A percentile compares a stretch with the other conserved stretches of the same genome.
These are phyloP conservation scores for Eutrema yunnanense DNA, from an alignment of 345 rosid genomes.

Conservation along the genomic window DNA sequence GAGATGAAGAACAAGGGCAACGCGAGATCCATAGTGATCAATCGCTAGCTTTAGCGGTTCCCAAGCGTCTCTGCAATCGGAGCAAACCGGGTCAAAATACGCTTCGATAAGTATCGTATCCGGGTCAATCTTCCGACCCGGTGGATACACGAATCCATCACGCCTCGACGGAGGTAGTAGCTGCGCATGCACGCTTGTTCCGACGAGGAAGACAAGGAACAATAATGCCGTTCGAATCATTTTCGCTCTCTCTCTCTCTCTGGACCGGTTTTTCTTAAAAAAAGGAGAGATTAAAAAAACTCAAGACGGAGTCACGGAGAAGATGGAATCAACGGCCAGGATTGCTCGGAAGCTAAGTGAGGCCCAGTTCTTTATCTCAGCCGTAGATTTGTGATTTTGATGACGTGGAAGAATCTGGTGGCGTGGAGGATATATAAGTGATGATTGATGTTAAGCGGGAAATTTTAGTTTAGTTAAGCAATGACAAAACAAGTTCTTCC, in stretches of 20 bases:
- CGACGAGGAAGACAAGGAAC: conserved; percentile 15
- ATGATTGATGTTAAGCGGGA: neutral
- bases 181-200: conserved; percentile 39
- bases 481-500: conserved; percentile 33
- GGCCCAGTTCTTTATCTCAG: neutral
- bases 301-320: neutral
- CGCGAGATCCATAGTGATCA: conserved; percentile 56
- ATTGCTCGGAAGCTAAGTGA: neutral
- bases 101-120: conserved; percentile 67
- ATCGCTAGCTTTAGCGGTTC: conserved; percentile 65
- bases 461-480: neutral
- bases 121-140: conserved; percentile 25
- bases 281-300: neutral
- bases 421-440: neutral
- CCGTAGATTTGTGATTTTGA: neutral
- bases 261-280: neutral
- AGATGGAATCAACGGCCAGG: neutral
- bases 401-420: conserved; percentile 17
- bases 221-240: conserved; percentile 18
- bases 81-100: conserved; percentile 85
- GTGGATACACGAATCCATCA: conserved; percentile 71
- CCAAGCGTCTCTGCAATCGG: conserved; percentile 87
- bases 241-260: neutral
- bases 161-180: conserved; percentile 61
- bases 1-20: conserved; percentile 55